These are phyloP conservation scores for Quercus gilva DNA, from an alignment of 306 rosid genomes.

Conservation along the genomic window DNA sequence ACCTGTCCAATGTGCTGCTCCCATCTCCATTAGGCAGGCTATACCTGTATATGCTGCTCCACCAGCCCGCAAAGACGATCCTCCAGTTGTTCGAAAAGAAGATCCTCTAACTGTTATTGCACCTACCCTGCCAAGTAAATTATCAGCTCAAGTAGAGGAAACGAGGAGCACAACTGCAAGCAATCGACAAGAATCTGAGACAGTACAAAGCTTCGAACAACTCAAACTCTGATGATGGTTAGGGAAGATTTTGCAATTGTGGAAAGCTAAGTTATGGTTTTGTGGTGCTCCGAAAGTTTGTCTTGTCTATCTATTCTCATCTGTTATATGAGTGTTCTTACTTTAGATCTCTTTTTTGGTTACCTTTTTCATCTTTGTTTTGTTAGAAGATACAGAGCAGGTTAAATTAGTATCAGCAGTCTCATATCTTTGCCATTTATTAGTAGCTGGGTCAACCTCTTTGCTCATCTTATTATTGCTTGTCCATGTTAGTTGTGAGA, in stretches of 20 bases:
- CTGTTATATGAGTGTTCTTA: constrained; percentile 47
- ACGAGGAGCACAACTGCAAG: constrained; percentile 29
- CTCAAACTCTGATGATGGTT: constrained; percentile 60
- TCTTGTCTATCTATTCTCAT: constrained; percentile 38
- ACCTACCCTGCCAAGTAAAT: constrained; percentile 23
- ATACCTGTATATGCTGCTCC: constrained; percentile 81
- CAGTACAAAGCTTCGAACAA: constrained; percentile 55
- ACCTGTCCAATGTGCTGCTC: constrained; percentile 63
- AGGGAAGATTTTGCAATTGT: constrained; percentile 27
- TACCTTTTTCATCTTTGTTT: constrained; percentile 45
- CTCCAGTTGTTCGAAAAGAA: constrained; percentile 31
- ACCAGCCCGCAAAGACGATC: constrained; percentile 50
- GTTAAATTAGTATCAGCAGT: constrained; percentile 60
- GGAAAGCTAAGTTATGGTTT: constrained; percentile 53
- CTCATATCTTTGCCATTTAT: constrained; percentile 44
- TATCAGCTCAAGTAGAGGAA: constrained; percentile 39
- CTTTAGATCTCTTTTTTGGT: constrained; percentile 23
- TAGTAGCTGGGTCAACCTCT: constrained; percentile 38
- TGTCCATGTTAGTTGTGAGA: constrained; percentile 18
- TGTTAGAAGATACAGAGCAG: constrained; percentile 52
- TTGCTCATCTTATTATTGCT: constrained; percentile 17
- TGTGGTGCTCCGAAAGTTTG: constrained; percentile 47
- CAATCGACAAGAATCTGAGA: constrained; percentile 39
- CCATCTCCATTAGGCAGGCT: constrained; percentile 75
- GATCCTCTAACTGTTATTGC: constrained; percentile 26